Evolutionary conservation across 176 grass and related monocot genomes (phyloP), one percentile per base, ranked within the genome.

Genomic region (Aegilops longissima): DNA sequence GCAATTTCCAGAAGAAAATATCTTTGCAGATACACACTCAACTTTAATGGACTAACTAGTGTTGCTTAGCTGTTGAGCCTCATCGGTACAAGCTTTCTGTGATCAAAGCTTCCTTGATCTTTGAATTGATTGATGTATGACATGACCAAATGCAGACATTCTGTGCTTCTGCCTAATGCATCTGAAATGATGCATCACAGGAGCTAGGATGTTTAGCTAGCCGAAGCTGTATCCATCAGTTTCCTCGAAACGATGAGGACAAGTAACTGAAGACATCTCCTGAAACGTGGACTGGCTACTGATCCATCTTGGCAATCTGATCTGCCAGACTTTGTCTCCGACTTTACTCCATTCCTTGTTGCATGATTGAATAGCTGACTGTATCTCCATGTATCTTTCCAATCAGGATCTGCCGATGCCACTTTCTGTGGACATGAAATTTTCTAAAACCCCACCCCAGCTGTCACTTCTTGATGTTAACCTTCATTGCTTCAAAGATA

Each of bases 391-490:
- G 10, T 0, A 18, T 33, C 18, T 39, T 24, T 24, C 54, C 76
- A 62, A 79, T 9, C 6, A 24, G 54, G 31, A 62, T 61, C 76
- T 3, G 12, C 21, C 24, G 31, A 79, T 79, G 76, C 54, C 54
- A 58, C 29, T 38, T 79, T 38, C 54, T 38, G 27, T 77, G 4
- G 75, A 76, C 52, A 77, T 34, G 49, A 27, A 27, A 34, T 58
- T 21, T 77, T 77, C 75, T 42, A 3, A 40, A 42, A n/a, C 11
- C 38, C 38, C 36, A n/a, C 21, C 36, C 38, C 11, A 73, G 36
- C 18, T 58, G 47, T 52, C 29, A 77, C 75, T 68, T 82, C 11
- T 30, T 75, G 72, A 75, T 75, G 72, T 75, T 27, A 73, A 10
- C 70, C 31, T 31, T 31, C 31, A 31, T 31, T 31, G 31, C 31